Evolutionary conservation across 164 flowering plant genomes (phyloP), one percentile per base, ranked within the genome.

Genomic region (Litsea cubeba): DNA sequence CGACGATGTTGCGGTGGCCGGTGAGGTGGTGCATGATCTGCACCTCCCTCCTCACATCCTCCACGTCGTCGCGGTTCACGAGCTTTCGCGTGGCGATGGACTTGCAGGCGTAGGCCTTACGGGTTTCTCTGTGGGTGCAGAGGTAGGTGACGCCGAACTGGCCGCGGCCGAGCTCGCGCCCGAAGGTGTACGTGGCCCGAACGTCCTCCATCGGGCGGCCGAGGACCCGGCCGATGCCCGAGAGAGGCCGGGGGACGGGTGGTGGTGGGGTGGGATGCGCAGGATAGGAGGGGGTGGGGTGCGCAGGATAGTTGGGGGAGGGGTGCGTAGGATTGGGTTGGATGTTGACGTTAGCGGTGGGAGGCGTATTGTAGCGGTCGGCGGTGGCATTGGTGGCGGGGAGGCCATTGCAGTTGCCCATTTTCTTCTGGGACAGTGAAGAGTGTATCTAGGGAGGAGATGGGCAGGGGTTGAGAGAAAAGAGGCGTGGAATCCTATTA

Each of bases 21-120:
- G 95, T 88, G 26, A 93, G 79, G 75, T 93, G 98, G 80, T 93
- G 86, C 97, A 93, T 91, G 85, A 93, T 91, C 90, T 93, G 97
- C 18, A 93, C 97, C 79, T 93, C 98, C 2, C 98, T 82, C 12
- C 94, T 83, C 30, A 93, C 88, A 67, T 91, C 98, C 32, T 90
- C 98, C 63, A 91, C 69, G 71, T 93, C 98, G 51, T 88, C 98
- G 35, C 80, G 82, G 78, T 71, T 79, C 62, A 84, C 46, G 54
- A 91, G 91, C 71, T 88, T 88, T n/a, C 97, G 81, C 1, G 90
- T 85, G 26, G 95, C 89, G 75, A 93, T 91, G 10, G 95, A 90
- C 71, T 93, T 93, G 82, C 98, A 93, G 49, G 98, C 98, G 78
- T 84, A 87, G 35, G 82, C 79, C 68, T 85, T 76, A 25, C 81